Conservation (phyloP, 805 yeast genomes). For the Yarrowia sp. region DNA sequence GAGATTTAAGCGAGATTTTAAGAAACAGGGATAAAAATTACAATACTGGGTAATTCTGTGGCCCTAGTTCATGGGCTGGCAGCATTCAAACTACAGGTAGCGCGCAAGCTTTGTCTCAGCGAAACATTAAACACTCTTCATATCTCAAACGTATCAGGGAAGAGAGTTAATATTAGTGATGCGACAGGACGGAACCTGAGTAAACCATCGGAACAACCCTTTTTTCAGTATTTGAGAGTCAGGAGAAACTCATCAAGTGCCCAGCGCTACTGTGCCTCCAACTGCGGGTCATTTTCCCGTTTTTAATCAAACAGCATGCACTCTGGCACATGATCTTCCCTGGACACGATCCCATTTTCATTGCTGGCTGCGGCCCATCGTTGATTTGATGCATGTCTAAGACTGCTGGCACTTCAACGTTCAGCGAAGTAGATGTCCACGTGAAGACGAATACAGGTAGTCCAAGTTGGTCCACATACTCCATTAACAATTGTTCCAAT, state of each 20-base stretch:
- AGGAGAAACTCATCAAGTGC: too few species aligned
- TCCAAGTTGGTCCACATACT: too few species aligned
- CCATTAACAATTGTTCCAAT: too few species aligned
- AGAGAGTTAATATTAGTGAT: not conserved
- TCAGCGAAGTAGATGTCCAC: not conserved
- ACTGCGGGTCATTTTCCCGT: too few species aligned
- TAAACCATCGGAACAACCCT: too few species aligned
- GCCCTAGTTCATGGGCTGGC: not conserved
- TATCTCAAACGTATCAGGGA: not conserved
- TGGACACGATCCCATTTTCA: not conserved
- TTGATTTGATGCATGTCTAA: not conserved
- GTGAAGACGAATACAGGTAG: not conserved
- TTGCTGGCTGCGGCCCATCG: conserved; percentile 2
- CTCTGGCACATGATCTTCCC: too few species aligned
- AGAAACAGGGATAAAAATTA: too few species aligned
- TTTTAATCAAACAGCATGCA: too few species aligned
- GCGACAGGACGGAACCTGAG: not conserved
- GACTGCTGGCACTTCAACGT: not conserved
- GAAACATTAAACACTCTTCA: not conserved
- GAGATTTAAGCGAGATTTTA: not conserved
- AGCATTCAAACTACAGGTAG: too few species aligned
- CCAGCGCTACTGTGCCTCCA: too few species aligned
- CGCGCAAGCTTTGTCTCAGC: not conserved
- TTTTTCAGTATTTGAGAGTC: too few species aligned
- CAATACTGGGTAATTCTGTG: not conserved